Base-by-base conservation (phyloP, 306 rosid genomes). In the Sicyos edulis region DNA sequence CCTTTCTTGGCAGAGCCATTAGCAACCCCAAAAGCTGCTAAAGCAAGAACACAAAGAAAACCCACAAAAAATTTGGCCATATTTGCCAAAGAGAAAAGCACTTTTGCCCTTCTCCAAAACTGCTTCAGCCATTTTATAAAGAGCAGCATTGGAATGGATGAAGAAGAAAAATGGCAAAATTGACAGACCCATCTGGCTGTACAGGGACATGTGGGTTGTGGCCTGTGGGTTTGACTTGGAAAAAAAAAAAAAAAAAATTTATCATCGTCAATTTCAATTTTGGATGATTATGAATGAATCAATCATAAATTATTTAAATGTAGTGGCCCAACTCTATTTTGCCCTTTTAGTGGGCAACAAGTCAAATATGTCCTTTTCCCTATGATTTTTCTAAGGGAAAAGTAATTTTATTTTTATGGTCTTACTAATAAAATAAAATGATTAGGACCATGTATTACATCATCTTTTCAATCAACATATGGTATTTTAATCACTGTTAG, bases 1-100 rank as follows among this genome's bases (percentile, higher is more conserved):
- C 42, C 58, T 34, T 77, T 70, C 15, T 66, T 26, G 24, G 58
- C 21, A 54, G 69, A 77, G 68, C 63, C 87, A 74, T 71, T 56
- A 29, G 54, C 80, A 34, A 79, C 21, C 40, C 82, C 84, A 55
- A 79, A 75, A 78, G 70, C 79, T 20, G 80, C 80, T 8, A 83
- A 51, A 19, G 73, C 12, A 78, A 76, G 8, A 59, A 87, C 40
- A 64, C 81, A 87, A 8, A 82, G 57, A 7, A 85, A 34, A 32
- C 52, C 47, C 45, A 40, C 29, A 44, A 63, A 56, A 14, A 15
- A 60, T 8, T 76, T 71, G 54, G 78, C 61, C 89, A 85, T 84
- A 60, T 72, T 79, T 45, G 40, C 19, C 72, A 11, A 45, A 67
- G 72, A 44, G 12, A 7, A 8, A 13, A 44, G 12, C 34, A 5